Evolutionary conservation across 306 rosid species (phyloP), one percentile per base, ranked within the genome.

Genomic region (Vigna radiata): DNA sequence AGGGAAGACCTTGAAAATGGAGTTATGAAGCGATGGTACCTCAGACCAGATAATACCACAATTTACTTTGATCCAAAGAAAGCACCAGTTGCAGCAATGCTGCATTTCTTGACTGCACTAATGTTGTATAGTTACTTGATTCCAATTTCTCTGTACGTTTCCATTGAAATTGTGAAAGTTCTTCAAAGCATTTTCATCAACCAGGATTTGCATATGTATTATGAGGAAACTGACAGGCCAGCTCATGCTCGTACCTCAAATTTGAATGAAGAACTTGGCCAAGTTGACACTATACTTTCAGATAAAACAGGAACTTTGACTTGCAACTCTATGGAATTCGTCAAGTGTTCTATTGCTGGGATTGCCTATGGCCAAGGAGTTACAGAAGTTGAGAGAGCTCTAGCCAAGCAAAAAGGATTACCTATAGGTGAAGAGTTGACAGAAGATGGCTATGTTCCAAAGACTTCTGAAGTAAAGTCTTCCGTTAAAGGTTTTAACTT

Each of bases 231-330:
- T 25, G 93, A 94, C 81, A 81, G 67, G 93, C 97, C 98, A 2
- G 98, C 98, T 14, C 87, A 13, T 39, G 96, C 96, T 7, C 94
- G 96, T 14, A 94, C 97, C 61, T 91, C 98, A 0, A 94, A 94
- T 87, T 84, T 92, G 90, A 94, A 94, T 58, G 98, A 94, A 84
- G 98, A 94, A 81, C 95, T 94, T 59, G 98, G 98, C 49, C 98
- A 94, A 83, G 98, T 94, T 79, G 93, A 87, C 31, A 94, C 97
- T 31, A 86, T 92, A 73, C 96, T 94, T 59, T 92, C 97, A 4
- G 98, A 94, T 68, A 94, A 94, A 78, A 94, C 98, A 3, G 98
- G 98, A 78, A 94, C 98, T 69, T 83, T 94, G 65, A 94, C 98
- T 31, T 94, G 97, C 80, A 94, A 94, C 77, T 94, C 97, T 2